A percentile compares a stretch with the other conserved stretches of the same genome.
Conservation (phyloP, 2,329 filamentous ascomycete species). For the Colletotrichum sp. region DNA sequence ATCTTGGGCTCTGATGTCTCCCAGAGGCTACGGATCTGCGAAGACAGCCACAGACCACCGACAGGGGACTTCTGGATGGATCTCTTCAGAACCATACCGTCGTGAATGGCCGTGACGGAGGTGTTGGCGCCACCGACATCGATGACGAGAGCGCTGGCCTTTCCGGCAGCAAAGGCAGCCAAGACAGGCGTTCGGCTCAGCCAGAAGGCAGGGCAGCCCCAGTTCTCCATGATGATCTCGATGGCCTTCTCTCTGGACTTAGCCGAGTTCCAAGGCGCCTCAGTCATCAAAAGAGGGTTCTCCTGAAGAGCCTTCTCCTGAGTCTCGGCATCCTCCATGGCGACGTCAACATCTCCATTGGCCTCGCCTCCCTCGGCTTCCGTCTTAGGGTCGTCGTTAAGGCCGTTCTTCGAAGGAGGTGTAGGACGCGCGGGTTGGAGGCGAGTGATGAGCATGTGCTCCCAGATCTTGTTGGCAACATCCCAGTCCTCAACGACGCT, state of each 20-base stretch:
- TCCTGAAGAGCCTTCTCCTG: slow-evolving; percentile 85
- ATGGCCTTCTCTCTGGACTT: slow-evolving; percentile 94
- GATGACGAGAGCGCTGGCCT: slow-evolving; percentile 89
- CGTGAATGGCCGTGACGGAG: slow-evolving; percentile 88
- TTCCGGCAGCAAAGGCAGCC: slow-evolving; percentile 89
- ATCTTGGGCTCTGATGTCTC: slow-evolving; percentile 71
- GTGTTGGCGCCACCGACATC: slow-evolving; percentile 90
- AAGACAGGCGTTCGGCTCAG: slow-evolving; percentile 88
- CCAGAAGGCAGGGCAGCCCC: slow-evolving; percentile 95
- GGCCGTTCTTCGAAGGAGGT: slow-evolving; percentile 75
- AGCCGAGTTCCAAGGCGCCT: slow-evolving; percentile 88
- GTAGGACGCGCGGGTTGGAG: slow-evolving; percentile 79
- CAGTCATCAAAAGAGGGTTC: slow-evolving; percentile 90
- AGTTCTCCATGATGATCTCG: slow-evolving; percentile 96
- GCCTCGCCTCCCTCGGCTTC: slow-evolving; percentile 66
- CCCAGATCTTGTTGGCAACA: slow-evolving; percentile 86
- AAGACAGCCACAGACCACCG: slow-evolving; percentile 88
- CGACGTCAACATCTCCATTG: slow-evolving; percentile 65
- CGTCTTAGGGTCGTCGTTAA: slow-evolving; percentile 71
- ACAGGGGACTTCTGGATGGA: slow-evolving; percentile 85
- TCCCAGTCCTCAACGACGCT: slow-evolving; percentile 98
- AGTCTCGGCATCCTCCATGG: slow-evolving; percentile 56
- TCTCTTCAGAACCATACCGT: slow-evolving; percentile 92
- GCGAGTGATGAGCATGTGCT: slow-evolving; percentile 87
- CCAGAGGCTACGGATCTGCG: slow-evolving; percentile 85